phyloP scores from a whole-genome alignment of 2,329 filamentous ascomycete species.

The Epichloe elymi region DNA sequence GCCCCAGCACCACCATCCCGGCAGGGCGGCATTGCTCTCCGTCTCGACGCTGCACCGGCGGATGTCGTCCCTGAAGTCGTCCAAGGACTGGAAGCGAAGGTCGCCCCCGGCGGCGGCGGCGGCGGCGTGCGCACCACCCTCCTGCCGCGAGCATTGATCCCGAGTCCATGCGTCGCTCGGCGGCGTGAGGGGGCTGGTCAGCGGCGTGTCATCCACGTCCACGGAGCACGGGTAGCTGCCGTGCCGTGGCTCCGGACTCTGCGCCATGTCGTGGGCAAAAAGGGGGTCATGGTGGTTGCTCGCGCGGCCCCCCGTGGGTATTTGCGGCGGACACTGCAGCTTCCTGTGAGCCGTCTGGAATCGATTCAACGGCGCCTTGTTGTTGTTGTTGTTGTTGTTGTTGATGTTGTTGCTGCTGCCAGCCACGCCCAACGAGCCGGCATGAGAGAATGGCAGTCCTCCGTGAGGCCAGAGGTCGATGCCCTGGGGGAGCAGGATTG shows the following conservation, averaged over 20 bases:
- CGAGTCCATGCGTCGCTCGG: not conserved
- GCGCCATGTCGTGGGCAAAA: not conserved
- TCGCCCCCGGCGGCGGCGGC: not conserved
- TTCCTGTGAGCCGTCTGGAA: not conserved
- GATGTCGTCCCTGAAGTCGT: not conserved
- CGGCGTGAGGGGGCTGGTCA: not conserved
- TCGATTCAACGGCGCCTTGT: not conserved
- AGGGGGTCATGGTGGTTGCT: not conserved
- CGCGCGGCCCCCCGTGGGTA: too few relatives aligned
- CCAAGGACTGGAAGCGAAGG: not conserved
- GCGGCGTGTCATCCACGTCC: not conserved
- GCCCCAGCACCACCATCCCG: constrained; percentile 1
- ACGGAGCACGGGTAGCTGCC: not conserved
- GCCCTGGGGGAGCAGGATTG: not conserved
- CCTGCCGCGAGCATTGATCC: not conserved
- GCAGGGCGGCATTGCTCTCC: not conserved
- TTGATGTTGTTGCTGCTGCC: not conserved
- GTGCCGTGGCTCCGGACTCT: not conserved
- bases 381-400: too few relatives aligned
- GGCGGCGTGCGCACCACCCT: not conserved
- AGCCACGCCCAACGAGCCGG: not conserved
- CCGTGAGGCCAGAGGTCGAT: not conserved
- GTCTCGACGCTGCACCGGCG: not conserved
- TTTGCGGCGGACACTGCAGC: not conserved
- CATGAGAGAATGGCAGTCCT: not conserved